Conservation (phyloP, 176 grass and related monocot genomes). For the Eragrostis curvula region DNA sequence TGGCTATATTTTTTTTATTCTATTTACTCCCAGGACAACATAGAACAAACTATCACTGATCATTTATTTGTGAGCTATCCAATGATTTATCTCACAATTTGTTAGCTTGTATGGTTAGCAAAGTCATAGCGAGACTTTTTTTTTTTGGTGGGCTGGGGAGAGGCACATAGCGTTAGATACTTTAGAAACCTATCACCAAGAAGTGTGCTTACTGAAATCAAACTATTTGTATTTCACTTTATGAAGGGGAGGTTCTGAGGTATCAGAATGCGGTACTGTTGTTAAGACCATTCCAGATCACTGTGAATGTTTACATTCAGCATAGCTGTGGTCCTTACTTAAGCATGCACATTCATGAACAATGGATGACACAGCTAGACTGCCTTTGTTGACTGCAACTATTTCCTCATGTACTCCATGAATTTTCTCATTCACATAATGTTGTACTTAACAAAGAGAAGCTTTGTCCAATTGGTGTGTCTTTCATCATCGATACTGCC, state of each 20-base stretch:
- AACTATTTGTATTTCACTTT: no score
- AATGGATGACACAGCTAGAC: background rate
- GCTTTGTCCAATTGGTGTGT: slow-evolving; percentile 96
- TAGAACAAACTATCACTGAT: background rate
- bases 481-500: slow-evolving; percentile 88
- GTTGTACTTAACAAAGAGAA: slow-evolving; percentile 58
- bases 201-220: no score
- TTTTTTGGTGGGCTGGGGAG: no score
- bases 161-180: no score
- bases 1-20: background rate
- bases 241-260: no score
- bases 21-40: background rate
- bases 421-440: slow-evolving; percentile 39
- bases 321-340: background rate
- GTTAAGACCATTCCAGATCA: slow-evolving; percentile 10
- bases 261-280: background rate
- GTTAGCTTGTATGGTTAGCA: background rate
- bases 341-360: slow-evolving; percentile 1
- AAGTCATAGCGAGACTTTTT: background rate
- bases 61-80: background rate
- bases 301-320: background rate
- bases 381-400: slow-evolving; percentile 30
- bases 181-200: no score
- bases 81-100: background rate
- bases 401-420: slow-evolving; percentile 12